Base-by-base conservation (phyloP, 2,329 filamentous ascomycete species). In the Aureobasidium melanogenum region DNA sequence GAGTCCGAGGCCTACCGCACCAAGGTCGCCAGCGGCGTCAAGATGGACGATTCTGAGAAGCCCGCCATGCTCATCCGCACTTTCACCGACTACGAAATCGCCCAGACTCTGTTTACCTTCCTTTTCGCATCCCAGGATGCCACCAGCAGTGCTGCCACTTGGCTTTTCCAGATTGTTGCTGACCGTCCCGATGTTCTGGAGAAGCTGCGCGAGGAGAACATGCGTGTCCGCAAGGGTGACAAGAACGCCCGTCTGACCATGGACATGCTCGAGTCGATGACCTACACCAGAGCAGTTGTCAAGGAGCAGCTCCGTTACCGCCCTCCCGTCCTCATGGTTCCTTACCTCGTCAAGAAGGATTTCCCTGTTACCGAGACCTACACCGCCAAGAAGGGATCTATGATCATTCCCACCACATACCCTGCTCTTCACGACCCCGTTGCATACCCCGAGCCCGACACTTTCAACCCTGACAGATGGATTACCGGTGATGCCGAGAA, bases 61-160 rank as follows among this genome's bases (percentile, higher is more conserved):
- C 93, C 93, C 57, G 77, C 84, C 22, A 89, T 88, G 67, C 73
- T 96, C 30, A 82, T 97, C 60, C 89, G 93, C 71, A 86, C 89
- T 68, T 97, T 97, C 76, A 86, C 82, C 75, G 89, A 97, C 73
- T 88, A 87, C 69, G 92, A 97, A 76, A 96, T 97, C 70, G 83
- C 90, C 61, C 89, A 94, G 80, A 97, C 93, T 26, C 74, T 97
- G 70, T 96, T 97, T 78, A 96, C 93, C 54, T 96, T 97, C 80
- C 82, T 97, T 64, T 97, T 97, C 76, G 93, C 94, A 64, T 97
- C 92, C 3, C 94, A 97, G 77, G 94, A 99, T 74, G 94, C 94
- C 66, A 97, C 94, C 64, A 94, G 88, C 77, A 95, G 90, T 70
- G 93, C 94, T 64, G 86, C 84, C 69, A 97, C 92, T 58, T 97